Base-by-base conservation (phyloP, 257 asterid species). In the Petunia secreta region DNA sequence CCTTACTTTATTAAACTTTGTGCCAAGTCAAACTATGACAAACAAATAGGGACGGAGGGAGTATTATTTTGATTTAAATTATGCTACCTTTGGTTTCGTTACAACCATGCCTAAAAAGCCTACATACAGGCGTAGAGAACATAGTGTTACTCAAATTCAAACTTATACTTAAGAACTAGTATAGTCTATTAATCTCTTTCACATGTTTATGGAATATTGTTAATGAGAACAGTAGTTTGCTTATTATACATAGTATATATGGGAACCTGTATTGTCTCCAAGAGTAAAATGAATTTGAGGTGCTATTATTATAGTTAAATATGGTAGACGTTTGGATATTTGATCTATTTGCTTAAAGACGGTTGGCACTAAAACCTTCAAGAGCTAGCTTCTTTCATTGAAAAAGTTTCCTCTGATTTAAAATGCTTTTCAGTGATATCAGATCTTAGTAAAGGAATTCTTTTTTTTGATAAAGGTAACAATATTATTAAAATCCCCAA, bases 21-120 rank as follows among this genome's bases (percentile, higher is more conserved):
- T n/a, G n/a, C n/a, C n/a, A n/a, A n/a, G n/a, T n/a, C n/a, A n/a
- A n/a, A n/a, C n/a, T n/a, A n/a, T n/a, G n/a, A n/a, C n/a, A n/a
- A n/a, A n/a, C n/a, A n/a, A n/a, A n/a, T n/a, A n/a, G n/a, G n/a
- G n/a, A n/a, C n/a, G n/a, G n/a, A n/a, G n/a, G n/a, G n/a, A n/a
- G n/a, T n/a, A 64, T 36, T 44, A 50, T 69, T 68, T n/a, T 6
- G 54, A 81, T 69, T 63, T 64, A 71, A 66, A 78, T 39, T 78
- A 43, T 63, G 62, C 82, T 79, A n/a, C 74, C 53, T 77, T 79
- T 80, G 57, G 79, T 80, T 73, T 69, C 40, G 59, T 37, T 10
- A 5, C 71, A 64, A 64, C 48, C 40, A 63, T 63, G 71, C 4
- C 48, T 46, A 64, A 39, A 38, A 13, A 44, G 46, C 6, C 10